These are phyloP conservation scores for Linnemannia schmuckeri DNA, from an alignment of 192 early-diverging fungal genomes.

Conservation along the genomic window DNA sequence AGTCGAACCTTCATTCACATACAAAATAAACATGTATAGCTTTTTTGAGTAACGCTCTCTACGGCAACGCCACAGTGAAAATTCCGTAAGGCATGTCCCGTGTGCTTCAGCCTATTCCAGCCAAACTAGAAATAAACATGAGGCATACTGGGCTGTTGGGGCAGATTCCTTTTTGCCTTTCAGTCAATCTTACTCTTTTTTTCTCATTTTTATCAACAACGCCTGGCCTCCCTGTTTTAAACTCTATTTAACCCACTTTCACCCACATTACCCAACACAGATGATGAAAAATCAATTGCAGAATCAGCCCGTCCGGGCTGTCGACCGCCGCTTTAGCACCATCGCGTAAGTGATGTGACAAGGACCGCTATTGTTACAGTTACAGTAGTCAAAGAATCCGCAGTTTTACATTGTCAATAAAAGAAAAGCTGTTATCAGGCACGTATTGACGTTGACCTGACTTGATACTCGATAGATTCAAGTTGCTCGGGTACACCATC, in stretches of 20 bases:
- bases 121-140: neutral
- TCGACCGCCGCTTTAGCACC: constrained; percentile 51
- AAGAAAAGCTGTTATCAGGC: no score
- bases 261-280: neutral
- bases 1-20: constrained; percentile 15
- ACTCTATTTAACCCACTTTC: neutral
- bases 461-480: constrained; percentile 16
- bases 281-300: neutral
- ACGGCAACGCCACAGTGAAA: neutral
- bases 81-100: neutral
- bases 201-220: neutral
- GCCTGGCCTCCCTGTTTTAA: neutral
- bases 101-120: neutral
- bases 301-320: constrained; percentile 15
- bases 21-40: neutral
- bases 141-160: neutral
- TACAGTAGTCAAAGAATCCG: no score
- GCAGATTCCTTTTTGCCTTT: neutral
- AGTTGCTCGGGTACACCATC: constrained; percentile 36
- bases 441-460: neutral
- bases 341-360: constrained; percentile 16
- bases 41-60: neutral
- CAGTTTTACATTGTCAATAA: no score
- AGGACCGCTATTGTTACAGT: neutral
- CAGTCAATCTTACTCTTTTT: neutral